Evolutionary conservation across 2,329 filamentous ascomycete species (phyloP).

Genomic region (Keithomyces neogunnii): DNA sequence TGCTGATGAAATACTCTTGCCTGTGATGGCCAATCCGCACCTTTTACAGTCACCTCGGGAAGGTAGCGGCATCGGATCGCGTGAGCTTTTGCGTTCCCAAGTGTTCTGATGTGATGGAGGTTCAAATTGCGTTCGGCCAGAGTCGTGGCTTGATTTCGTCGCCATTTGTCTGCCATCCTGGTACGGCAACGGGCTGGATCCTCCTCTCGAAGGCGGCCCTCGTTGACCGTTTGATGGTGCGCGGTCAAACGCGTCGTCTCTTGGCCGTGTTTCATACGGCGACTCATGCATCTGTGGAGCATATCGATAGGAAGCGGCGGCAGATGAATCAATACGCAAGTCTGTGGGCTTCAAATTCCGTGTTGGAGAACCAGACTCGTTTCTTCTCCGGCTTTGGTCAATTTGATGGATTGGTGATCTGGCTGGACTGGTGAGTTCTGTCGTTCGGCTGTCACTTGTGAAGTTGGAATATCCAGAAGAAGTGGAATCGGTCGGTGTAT

Average conservation of each 20-base stretch:
- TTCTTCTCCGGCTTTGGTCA: slow-evolving; percentile 43
- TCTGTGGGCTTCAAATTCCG: slow-evolving; percentile 21
- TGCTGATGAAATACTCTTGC: slow-evolving; percentile 88
- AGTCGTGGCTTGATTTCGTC: background rate
- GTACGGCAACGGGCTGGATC: slow-evolving; percentile 6
- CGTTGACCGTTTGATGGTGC: background rate
- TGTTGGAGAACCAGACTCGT: slow-evolving; percentile 47
- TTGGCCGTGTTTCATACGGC: slow-evolving; percentile 18
- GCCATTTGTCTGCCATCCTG: slow-evolving; percentile 1
- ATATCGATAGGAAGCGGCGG: slow-evolving; percentile 16
- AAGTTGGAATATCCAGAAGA: slow-evolving; percentile 56
- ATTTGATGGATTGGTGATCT: slow-evolving; percentile 26
- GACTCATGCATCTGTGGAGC: slow-evolving; percentile 19
- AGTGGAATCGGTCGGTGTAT: slow-evolving; percentile 54
- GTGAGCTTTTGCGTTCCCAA: slow-evolving; percentile 23
- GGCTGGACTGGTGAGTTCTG: slow-evolving; percentile 44
- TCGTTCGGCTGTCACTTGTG: slow-evolving; percentile 49
- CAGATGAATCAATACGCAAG: slow-evolving; percentile 24
- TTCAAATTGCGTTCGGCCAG: background rate
- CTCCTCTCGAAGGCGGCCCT: background rate
- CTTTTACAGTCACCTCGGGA: slow-evolving; percentile 75
- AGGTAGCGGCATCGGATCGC: slow-evolving; percentile 29
- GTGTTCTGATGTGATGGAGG: background rate
- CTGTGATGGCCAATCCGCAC: slow-evolving; percentile 68
- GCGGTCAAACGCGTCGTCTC: slow-evolving; percentile 11